These are phyloP conservation scores for Pseudogymnoascus sp. DNA, from an alignment of 2,329 filamentous ascomycete genomes.

Conservation along the genomic window DNA sequence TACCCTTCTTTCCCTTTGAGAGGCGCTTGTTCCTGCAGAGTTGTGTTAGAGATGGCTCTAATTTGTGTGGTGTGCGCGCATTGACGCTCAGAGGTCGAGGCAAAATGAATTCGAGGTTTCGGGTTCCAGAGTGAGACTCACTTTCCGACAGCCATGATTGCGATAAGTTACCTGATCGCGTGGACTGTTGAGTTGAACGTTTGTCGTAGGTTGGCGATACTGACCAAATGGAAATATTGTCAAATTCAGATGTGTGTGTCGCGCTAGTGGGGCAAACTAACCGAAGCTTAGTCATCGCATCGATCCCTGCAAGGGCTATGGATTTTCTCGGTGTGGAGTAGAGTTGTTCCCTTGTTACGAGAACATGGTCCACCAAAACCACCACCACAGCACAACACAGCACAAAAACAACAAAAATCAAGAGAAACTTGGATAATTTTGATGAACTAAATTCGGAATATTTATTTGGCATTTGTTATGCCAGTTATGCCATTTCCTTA, in stretches of 20 bases:
- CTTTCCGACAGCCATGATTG: conserved; percentile 80
- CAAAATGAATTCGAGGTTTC: conserved; percentile 13
- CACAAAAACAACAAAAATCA: not conserved
- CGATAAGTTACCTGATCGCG: conserved; percentile 38
- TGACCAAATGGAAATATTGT: conserved; percentile 11
- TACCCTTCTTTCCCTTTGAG: conserved; percentile 99
- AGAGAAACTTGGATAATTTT: not conserved
- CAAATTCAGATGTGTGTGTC: conserved; percentile 12
- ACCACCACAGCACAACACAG: not conserved
- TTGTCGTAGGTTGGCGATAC: conserved; percentile 15
- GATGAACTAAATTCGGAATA: not conserved
- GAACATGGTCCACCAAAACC: not conserved
- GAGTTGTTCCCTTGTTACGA: not conserved
- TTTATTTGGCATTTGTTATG: conserved; percentile 8
- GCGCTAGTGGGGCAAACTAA: conserved; percentile 11
- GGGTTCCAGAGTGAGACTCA: conserved; percentile 34
- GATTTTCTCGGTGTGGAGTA: not conserved
- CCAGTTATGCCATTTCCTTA: not conserved
- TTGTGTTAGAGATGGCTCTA: conserved; percentile 25
- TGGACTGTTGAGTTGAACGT: conserved; percentile 18
- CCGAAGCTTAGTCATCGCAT: conserved; percentile 10
- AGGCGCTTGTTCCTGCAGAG: conserved; percentile 91
- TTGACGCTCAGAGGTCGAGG: conserved; percentile 14
- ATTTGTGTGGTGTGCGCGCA: not conserved
- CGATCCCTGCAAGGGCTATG: not conserved